Conservation (phyloP, 305 asterid genomes). For the Plantago coronopus region DNA sequence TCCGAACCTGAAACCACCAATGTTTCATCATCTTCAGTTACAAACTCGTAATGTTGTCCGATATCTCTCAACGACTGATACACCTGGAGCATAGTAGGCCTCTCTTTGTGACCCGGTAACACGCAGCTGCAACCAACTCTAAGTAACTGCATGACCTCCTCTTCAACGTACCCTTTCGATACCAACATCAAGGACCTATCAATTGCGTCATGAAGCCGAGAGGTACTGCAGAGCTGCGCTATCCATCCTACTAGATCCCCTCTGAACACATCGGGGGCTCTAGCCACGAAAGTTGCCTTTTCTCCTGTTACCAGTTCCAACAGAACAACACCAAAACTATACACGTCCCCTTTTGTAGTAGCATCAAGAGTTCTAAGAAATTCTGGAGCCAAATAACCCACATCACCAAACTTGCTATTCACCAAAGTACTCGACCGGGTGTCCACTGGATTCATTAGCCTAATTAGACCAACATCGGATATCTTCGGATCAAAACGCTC, state of each 20-base stretch:
- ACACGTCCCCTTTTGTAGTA: conserved; percentile 73
- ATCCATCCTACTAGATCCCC: conserved; percentile 72
- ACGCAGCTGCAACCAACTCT: conserved; percentile 71
- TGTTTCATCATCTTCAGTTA: conserved; percentile 51
- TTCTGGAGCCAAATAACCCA: conserved; percentile 80
- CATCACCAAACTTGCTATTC: conserved; percentile 72
- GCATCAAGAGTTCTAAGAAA: conserved; percentile 56
- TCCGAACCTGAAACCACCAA: conserved; percentile 31
- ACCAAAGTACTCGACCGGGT: conserved; percentile 82
- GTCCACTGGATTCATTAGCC: conserved; percentile 80
- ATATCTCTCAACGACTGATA: conserved; percentile 60
- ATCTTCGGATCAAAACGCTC: conserved; percentile 25
- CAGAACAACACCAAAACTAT: conserved; percentile 70
- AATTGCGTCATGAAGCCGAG: conserved; percentile 53
- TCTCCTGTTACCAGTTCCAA: conserved; percentile 63
- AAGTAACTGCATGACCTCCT: conserved; percentile 52
- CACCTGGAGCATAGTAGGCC: conserved; percentile 77
- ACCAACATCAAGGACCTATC: conserved; percentile 41
- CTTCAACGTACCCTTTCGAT: conserved; percentile 41
- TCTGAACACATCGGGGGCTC: conserved; percentile 54
- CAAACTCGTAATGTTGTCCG: conserved; percentile 52
- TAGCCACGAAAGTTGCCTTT: conserved; percentile 42
- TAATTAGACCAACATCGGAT: conserved; percentile 68
- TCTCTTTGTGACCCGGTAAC: conserved; percentile 51
- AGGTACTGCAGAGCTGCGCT: conserved; percentile 35